Conservation (phyloP, 306 rosid species). For the Cucumis sativus region Cucumber_9930_V3 NC_026655.2:10919501-10920000, state of each 20-base stretch:
- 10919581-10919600: background rate
- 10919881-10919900: slow-evolving; percentile 39
- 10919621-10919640: too few species aligned
- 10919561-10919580: background rate
- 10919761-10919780: slow-evolving; percentile 19
- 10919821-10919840: background rate
- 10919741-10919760: slow-evolving; percentile 36
- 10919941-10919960: slow-evolving; percentile 66
- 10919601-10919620: too few species aligned
- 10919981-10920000: too few species aligned
- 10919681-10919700: slow-evolving; percentile 37
- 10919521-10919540: slow-evolving; percentile 26
- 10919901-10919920: slow-evolving; percentile 30
- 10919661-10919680: slow-evolving; percentile 33
- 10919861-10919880: slow-evolving; percentile 33
- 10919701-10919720: slow-evolving; percentile 53
- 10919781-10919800: too few species aligned
- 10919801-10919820: background rate
- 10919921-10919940: slow-evolving; percentile 48
- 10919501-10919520: slow-evolving; percentile 32
- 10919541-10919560: slow-evolving; percentile 35
- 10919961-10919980: too few species aligned
- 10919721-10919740: slow-evolving; percentile 48
- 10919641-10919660: too few species aligned
- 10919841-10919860: slow-evolving; percentile 24